Evolutionary conservation across 2,329 filamentous ascomycete genomes (phyloP), one percentile per base, ranked within the genome.

Genomic region (Aspergillus proliferans): DNA sequence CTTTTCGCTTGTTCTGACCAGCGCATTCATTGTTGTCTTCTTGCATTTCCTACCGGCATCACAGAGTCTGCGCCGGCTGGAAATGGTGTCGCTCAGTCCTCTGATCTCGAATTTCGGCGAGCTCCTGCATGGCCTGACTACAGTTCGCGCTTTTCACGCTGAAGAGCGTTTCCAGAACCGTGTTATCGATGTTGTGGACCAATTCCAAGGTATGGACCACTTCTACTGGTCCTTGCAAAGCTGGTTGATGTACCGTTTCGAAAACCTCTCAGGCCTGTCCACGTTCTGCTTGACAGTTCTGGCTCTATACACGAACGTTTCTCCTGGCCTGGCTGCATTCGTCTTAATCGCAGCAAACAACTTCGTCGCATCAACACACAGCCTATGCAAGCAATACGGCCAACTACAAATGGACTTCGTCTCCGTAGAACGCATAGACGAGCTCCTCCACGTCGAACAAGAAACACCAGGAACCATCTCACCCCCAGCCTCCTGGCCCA

Each of bases 181-280:
- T 45, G 88, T 94, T 46, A 85, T 96, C 30, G 74, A 78, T 2
- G 89, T 90, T 0, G 89, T 90, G 0, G 90, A 95, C 62, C 83
- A 84, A 15, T 95, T 95, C 63, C 91, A 95, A 66, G 89, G 89
- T 64, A 93, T 95, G 79, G 91, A 96, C 60, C 91, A 96, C 66
- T 95, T 95, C 71, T 95, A 94, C 71, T 95, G 90, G 86, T 87
- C 84, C 50, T 76, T 94, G 40, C 88, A 94, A 56, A 82, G 83
- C 6, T 95, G 90, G 90, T 76, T 95, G 2, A 84, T 84, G 64
- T 89, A 86, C 60, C 83, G 90, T 10, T 92, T 93, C 48, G 85
- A 88, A 57, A 68, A 75, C 7, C 70, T 91, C 5, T 88, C 88
- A 0, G 86, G 86, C 0, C 64, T 80, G 3, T 88, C 88, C 6